Conservation (phyloP, 352 stramenopile species). For the Pythium vanterpoolii region DNA sequence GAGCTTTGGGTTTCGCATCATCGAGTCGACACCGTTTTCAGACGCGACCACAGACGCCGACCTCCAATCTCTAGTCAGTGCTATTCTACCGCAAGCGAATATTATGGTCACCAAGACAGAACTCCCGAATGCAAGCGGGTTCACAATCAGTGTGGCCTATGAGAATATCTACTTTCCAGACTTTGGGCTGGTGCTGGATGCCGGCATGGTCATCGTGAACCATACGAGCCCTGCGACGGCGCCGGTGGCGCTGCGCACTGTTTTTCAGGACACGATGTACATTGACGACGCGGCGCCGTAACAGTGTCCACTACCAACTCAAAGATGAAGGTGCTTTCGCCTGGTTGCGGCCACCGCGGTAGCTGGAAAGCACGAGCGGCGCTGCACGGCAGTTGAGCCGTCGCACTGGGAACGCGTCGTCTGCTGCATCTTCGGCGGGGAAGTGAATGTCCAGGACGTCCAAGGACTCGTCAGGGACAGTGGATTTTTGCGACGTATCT, state of each 20-base stretch:
- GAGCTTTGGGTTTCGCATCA: constrained; percentile 22
- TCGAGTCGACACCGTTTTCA: constrained; percentile 5
- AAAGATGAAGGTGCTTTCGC: constrained; percentile 68
- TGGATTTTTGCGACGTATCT: background rate
- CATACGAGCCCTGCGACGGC: background rate
- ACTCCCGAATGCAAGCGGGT: background rate
- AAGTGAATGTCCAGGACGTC: no score
- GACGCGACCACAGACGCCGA: constrained; percentile 2
- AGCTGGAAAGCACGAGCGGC: no score
- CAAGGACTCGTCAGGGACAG: background rate
- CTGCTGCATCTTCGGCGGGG: no score
- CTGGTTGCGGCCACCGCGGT: no score
- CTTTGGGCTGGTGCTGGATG: constrained; percentile 2
- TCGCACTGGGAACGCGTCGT: background rate
- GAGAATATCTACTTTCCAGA: constrained; percentile 6
- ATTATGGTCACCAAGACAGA: background rate
- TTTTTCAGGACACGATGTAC: background rate
- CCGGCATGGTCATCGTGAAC: background rate
- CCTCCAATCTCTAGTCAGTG: constrained; percentile 3
- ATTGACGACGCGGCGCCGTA: background rate
- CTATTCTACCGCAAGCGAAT: constrained; percentile 15
- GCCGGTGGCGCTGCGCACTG: background rate
- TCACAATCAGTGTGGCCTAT: background rate
- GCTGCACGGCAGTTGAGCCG: no score
- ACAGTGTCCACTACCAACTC: constrained; percentile 50